These are phyloP conservation scores for Pseudomonodictys pantanalensis DNA, from an alignment of 495 filamentous ascomycete species.

Conservation along the genomic window DNA sequence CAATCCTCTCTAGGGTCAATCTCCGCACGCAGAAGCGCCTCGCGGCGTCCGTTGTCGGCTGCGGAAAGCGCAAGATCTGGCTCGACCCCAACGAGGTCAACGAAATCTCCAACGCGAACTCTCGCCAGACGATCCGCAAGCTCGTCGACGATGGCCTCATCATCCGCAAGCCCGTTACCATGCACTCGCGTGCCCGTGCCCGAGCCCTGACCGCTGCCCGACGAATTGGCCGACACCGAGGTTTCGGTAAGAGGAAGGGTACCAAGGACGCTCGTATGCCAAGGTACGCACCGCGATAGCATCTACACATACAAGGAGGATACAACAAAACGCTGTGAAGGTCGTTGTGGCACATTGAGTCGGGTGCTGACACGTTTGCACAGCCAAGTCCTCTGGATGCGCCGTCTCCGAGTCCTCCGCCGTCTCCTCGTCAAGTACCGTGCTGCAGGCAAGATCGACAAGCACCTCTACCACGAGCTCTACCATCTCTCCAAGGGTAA, in stretches of 20 bases:
- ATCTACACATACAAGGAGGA: neutral
- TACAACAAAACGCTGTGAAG: neutral
- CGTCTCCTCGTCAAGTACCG: conserved; percentile 99
- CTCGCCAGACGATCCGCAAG: conserved; percentile 99
- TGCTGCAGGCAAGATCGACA: conserved; percentile 99
- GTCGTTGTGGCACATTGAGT: conserved; percentile 2
- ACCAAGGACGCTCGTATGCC: conserved; percentile 99
- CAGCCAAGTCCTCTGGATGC: conserved; percentile 98
- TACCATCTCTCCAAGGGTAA: conserved; percentile 99
- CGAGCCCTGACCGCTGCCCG: conserved; percentile 86
- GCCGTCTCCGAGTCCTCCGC: conserved; percentile 96
- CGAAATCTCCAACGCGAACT: conserved; percentile 99
- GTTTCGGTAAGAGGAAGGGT: conserved; percentile 99
- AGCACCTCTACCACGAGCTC: conserved; percentile 99
- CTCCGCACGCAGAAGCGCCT: conserved; percentile 99
- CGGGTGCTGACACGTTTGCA: conserved; percentile 32
- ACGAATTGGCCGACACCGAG: conserved; percentile 91
- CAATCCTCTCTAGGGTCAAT: conserved; percentile 77
- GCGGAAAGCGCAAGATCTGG: conserved; percentile 99
- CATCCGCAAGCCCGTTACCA: conserved; percentile 99
- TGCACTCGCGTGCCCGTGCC: conserved; percentile 96
- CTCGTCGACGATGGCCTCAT: conserved; percentile 99
- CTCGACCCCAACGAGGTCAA: conserved; percentile 98
- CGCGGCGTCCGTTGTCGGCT: conserved; percentile 94
- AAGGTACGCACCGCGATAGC: conserved; percentile 67